Conservation (phyloP, 441 rosid genomes). For the Populus hybrid region DNA sequence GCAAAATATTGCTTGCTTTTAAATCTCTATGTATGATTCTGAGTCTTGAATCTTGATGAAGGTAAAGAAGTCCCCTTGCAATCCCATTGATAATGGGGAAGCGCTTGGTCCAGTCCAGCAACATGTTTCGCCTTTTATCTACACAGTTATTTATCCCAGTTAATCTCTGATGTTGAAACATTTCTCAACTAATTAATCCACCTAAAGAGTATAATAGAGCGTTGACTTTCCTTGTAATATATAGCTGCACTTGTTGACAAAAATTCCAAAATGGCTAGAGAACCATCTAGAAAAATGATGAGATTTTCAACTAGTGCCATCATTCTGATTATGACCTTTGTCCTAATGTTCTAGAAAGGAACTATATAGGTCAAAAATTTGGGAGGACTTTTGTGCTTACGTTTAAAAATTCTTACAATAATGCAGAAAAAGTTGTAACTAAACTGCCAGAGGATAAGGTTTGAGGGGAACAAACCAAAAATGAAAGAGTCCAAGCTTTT, state of each 20-base stretch:
- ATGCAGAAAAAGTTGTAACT: too few relatives aligned
- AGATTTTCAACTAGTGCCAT: neutral
- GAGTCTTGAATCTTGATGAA: slow-evolving; percentile 23
- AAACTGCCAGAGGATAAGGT: too few relatives aligned
- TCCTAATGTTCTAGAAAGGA: neutral
- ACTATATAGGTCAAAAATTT: neutral
- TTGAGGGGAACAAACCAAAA: slow-evolving; percentile 19
- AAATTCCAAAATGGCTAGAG: neutral
- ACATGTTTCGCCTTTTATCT: neutral
- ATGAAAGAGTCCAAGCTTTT: slow-evolving; percentile 41
- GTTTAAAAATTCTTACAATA: too few relatives aligned
- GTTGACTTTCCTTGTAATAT: neutral
- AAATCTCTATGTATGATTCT: slow-evolving; percentile 29
- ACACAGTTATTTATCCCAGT: neutral
- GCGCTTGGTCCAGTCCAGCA: slow-evolving; percentile 7
- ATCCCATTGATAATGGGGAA: slow-evolving; percentile 12
- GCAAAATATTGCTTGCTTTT: slow-evolving; percentile 31
- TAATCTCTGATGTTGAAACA: neutral
- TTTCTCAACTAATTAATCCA: neutral
- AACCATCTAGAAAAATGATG: neutral
- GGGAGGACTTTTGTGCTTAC: neutral
- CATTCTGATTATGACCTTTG: neutral
- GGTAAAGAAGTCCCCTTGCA: slow-evolving; percentile 19
- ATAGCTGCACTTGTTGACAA: neutral
- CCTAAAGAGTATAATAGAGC: neutral